These are phyloP conservation scores for Pythium pyrilobum DNA, from an alignment of 352 stramenopile genomes.

Conservation along the genomic window DNA sequence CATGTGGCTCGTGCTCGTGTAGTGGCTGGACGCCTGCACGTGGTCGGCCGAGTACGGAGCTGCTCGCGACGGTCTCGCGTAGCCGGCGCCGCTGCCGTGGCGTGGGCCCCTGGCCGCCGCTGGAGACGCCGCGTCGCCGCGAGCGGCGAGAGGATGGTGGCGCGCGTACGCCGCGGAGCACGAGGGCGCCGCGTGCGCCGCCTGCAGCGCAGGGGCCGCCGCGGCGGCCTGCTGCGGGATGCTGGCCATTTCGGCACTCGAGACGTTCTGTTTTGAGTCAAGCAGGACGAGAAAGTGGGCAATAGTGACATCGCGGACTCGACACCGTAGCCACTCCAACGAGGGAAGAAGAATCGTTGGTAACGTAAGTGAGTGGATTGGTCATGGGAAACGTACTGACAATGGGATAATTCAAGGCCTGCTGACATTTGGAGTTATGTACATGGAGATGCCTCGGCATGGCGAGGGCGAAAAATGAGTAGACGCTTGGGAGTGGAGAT, in stretches of 20 bases:
- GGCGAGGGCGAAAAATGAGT: too few species aligned
- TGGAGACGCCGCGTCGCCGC: background rate
- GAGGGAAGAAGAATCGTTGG: too few species aligned
- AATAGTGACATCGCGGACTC: conserved; percentile 6
- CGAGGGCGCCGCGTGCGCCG: background rate
- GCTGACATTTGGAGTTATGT: too few species aligned
- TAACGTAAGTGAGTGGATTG: background rate
- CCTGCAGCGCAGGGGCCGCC: conserved; percentile 4
- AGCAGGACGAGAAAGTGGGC: background rate
- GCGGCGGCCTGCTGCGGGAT: background rate
- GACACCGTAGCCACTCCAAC: background rate
- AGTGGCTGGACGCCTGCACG: conserved; percentile 1
- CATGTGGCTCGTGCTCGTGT: conserved; percentile 3
- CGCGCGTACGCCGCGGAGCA: background rate
- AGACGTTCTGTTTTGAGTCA: background rate
- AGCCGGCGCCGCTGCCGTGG: too few species aligned
- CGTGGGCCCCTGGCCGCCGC: background rate
- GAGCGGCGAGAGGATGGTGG: background rate
- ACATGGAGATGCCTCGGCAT: too few species aligned
- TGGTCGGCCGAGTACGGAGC: background rate
- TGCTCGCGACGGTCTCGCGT: background rate
- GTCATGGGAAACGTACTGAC: too few species aligned
- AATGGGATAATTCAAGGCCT: too few species aligned
- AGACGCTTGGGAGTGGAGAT: background rate
- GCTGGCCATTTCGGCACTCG: conserved; percentile 9